Conservation (phyloP, 345 rosid species). For the Eucalyptus sp. region DNA sequence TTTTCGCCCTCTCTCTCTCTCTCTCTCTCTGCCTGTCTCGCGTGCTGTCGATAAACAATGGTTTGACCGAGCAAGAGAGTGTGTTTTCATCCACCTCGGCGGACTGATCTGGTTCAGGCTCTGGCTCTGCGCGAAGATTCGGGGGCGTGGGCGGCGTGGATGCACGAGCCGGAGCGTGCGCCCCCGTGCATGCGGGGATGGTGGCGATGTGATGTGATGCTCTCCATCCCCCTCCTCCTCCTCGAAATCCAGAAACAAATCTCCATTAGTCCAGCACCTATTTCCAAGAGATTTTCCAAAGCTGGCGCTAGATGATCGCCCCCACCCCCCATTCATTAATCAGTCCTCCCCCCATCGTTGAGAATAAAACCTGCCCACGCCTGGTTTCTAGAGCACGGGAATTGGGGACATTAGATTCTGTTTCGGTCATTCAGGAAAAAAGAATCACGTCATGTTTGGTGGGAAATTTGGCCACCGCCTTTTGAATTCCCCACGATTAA, state of each 20-base stretch:
- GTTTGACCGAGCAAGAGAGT: not conserved
- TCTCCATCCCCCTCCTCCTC: not conserved
- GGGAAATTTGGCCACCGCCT: not conserved
- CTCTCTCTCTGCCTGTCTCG: not conserved
- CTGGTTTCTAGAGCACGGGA: not conserved
- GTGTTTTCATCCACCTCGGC: not conserved
- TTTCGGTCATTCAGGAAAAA: not conserved
- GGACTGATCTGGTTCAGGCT: not conserved
- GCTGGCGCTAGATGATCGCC: not conserved
- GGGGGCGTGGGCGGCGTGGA: not conserved
- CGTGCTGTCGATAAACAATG: not conserved
- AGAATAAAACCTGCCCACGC: not conserved
- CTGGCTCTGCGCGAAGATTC: not conserved
- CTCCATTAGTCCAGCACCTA: not conserved
- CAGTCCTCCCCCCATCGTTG: not conserved
- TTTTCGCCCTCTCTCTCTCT: not conserved
- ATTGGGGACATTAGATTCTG: not conserved
- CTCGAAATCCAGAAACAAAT: not conserved
- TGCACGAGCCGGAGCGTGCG: constrained; percentile 1
- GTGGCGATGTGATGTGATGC: not conserved
- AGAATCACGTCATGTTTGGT: not conserved
- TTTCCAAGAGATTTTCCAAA: not conserved
- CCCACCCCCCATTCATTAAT: not conserved
- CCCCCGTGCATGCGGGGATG: not conserved
- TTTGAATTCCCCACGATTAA: not conserved